Evolutionary conservation across 2,329 filamentous ascomycete genomes (phyloP).

Genomic region (Calonectria ilicicola): DNA sequence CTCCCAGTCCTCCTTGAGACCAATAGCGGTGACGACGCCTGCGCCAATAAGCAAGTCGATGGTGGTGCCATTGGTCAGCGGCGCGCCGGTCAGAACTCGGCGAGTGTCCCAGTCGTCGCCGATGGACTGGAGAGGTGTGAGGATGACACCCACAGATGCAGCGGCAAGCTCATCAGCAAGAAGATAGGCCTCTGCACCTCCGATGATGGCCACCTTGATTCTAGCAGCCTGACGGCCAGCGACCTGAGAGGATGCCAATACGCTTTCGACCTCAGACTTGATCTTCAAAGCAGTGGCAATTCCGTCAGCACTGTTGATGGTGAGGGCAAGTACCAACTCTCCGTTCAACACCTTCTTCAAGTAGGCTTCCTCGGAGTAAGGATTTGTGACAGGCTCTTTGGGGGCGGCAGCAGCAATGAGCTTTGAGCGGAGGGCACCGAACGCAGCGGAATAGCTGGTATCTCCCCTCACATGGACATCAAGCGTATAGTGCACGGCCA

Average conservation of each 20-base stretch:
- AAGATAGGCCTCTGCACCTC: slow-evolving; percentile 73
- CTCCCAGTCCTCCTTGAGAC: slow-evolving; percentile 72
- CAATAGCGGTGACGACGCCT: slow-evolving; percentile 69
- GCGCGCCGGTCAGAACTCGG: slow-evolving; percentile 72
- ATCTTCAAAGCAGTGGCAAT: slow-evolving; percentile 70
- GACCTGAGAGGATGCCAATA: slow-evolving; percentile 35
- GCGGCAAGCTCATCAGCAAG: slow-evolving; percentile 68
- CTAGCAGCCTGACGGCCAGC: slow-evolving; percentile 29
- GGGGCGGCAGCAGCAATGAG: slow-evolving; percentile 62
- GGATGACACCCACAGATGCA: slow-evolving; percentile 69
- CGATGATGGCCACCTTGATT: slow-evolving; percentile 68
- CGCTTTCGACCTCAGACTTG: slow-evolving; percentile 66
- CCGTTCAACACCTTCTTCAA: slow-evolving; percentile 67
- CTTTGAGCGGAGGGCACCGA: slow-evolving; percentile 64
- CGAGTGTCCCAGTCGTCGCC: slow-evolving; percentile 70
- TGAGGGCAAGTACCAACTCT: slow-evolving; percentile 66
- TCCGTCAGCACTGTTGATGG: slow-evolving; percentile 71
- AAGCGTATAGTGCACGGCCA: slow-evolving; percentile 70
- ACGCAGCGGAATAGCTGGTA: slow-evolving; percentile 66
- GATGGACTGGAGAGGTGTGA: slow-evolving; percentile 69
- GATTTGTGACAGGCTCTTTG: slow-evolving; percentile 50
- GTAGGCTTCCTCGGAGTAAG: slow-evolving; percentile 62
- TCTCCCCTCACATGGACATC: slow-evolving; percentile 51
- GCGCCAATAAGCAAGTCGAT: slow-evolving; percentile 69
- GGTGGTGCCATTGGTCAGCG: slow-evolving; percentile 73